A percentile compares a stretch with the other conserved stretches of the same genome.
phyloP scores from a whole-genome alignment of 306 rosid genomes.

The Purshia tridentata region DNA sequence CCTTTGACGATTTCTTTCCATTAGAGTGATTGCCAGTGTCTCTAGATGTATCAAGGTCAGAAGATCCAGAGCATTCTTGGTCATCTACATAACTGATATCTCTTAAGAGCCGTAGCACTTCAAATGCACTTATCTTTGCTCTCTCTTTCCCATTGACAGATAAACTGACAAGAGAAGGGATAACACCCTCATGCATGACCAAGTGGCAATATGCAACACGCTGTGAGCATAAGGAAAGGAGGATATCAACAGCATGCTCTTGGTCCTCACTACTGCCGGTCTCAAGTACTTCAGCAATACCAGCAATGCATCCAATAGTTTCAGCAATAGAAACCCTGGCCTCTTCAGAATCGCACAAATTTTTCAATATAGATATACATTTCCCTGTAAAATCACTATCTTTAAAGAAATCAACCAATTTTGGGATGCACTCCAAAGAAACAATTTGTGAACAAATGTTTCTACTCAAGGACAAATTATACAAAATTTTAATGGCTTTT shows the following conservation, averaged over 20 bases:
- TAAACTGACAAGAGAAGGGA: conserved; percentile 49
- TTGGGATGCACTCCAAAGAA: conserved; percentile 56
- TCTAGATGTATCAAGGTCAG: conserved; percentile 28
- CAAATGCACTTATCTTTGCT: conserved; percentile 54
- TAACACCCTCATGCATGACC: conserved; percentile 53
- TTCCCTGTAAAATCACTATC: conserved; percentile 39
- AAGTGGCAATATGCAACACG: conserved; percentile 53
- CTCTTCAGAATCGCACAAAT: conserved; percentile 51
- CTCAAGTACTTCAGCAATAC: conserved; percentile 56
- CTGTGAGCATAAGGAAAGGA: conserved; percentile 72
- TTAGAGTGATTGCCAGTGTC: conserved; percentile 27
- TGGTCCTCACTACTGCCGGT: conserved; percentile 56
- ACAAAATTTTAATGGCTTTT: conserved; percentile 43
- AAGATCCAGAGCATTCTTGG: conserved; percentile 28
- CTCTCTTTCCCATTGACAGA: conserved; percentile 67
- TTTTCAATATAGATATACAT: conserved; percentile 58
- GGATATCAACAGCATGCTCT: conserved; percentile 67
- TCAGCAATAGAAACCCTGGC: conserved; percentile 56
- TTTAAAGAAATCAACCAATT: conserved; percentile 55
- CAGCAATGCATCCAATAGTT: conserved; percentile 74
- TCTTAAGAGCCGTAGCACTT: conserved; percentile 57
- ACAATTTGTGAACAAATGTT: conserved; percentile 46
- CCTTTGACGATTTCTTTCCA: conserved; percentile 46
- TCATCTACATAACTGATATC: conserved; percentile 36
- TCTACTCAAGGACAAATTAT: conserved; percentile 51